Evolutionary conservation across 148 eudicot genomes (phyloP), one percentile per base, ranked within the genome.

Genomic region (Vaccinium darrowii): DNA sequence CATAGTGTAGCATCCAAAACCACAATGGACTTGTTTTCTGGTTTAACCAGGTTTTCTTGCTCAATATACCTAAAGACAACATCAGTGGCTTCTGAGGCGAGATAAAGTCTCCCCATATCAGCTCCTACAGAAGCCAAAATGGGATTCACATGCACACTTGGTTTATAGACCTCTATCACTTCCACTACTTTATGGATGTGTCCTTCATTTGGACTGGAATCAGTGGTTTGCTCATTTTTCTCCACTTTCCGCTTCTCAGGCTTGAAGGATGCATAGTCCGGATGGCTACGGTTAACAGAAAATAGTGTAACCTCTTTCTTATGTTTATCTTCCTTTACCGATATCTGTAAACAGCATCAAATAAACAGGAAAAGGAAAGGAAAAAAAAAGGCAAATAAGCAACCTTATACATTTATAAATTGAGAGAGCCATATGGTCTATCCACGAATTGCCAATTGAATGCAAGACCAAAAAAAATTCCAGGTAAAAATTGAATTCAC

Each of bases 271-370:
- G 85, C 86, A 84, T 93, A 97, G 60, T 95, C 98, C 56, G 80
- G 88, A 83, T 97, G 98, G 62, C 81, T 89, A 81, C 99, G 94
- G 83, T 95, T 93, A 77, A 94, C 91, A 75, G 97, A 83, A 86
- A 90, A 11, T n/a, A 97, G 89, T 21, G 84, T 90, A 54, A 89
- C 91, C 91, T 95, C 99, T 88, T 97, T 97, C 89, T 95, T 97
- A 87, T 95, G 90, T 79, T 95, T 97, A 85, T 95, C 98, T 90
- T 97, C 99, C 90, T 95, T 97, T 6, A 89, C 92, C 33, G 95
- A 87, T 79, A 97, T 97, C 99, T 97, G 93, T 82, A 47, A 39
- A 84, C 58, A 47, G 63, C 74, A 81, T 74, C 56, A 58, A 67
- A 57, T 69, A 36, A 73, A 81, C 47, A 74, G 56, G 71, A 60